phyloP scores from a whole-genome alignment of 2,329 filamentous ascomycete species.

The Hypocreales sp. region DNA sequence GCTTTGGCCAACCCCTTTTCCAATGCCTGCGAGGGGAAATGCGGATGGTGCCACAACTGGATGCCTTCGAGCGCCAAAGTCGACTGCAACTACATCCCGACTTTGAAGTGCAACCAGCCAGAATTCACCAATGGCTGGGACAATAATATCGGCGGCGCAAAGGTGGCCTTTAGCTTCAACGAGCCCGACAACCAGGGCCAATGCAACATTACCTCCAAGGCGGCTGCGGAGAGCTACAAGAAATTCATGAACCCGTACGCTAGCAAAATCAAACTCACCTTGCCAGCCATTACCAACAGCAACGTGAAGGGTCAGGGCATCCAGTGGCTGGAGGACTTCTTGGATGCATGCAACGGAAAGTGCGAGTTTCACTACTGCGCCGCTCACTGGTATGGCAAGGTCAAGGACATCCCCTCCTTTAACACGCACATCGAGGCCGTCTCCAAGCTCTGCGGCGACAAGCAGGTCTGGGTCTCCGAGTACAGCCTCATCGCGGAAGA shows the following conservation, averaged over 20 bases:
- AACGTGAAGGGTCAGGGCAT: slow-evolving; percentile 31
- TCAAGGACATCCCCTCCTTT: no score
- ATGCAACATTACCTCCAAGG: slow-evolving; percentile 36
- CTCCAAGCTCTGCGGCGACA: slow-evolving; percentile 26
- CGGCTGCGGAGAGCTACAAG: slow-evolving; percentile 37
- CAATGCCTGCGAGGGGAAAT: slow-evolving; percentile 18
- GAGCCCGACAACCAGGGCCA: slow-evolving; percentile 50
- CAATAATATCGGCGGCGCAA: slow-evolving; percentile 34
- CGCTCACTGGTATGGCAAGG: slow-evolving; percentile 54
- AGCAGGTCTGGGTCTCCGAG: slow-evolving; percentile 49
- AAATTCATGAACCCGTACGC: slow-evolving; percentile 38
- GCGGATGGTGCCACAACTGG: slow-evolving; percentile 59
- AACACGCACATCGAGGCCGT: slow-evolving; percentile 37
- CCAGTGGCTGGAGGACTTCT: slow-evolving; percentile 37
- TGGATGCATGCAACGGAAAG: slow-evolving; percentile 28
- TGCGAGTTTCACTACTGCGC: slow-evolving; percentile 46
- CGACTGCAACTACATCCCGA: slow-evolving; percentile 46
- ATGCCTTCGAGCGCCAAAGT: slow-evolving; percentile 23
- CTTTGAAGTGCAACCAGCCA: slow-evolving; percentile 40
- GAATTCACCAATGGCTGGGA: slow-evolving; percentile 34
- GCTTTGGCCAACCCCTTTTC: slow-evolving; percentile 35
- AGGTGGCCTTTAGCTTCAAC: slow-evolving; percentile 52
- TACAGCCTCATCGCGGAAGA: slow-evolving; percentile 39
- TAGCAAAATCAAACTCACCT: slow-evolving; percentile 36
- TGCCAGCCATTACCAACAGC: slow-evolving; percentile 49